A percentile compares a stretch with the other conserved stretches of the same genome.
Conservation (phyloP, 805 yeast species). For the Novakomyces olei region DNA sequence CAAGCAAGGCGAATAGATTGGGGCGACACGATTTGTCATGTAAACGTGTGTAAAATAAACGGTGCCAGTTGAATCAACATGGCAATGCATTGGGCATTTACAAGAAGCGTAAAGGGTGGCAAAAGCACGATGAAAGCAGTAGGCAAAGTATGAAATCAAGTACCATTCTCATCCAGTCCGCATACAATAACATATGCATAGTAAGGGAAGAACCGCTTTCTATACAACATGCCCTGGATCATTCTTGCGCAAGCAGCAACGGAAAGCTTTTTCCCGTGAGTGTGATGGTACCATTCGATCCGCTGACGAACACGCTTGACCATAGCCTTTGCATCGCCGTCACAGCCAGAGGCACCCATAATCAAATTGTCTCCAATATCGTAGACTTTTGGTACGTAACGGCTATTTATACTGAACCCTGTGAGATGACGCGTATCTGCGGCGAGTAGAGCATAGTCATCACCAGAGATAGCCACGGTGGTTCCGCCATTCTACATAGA, state of each 20-base stretch:
- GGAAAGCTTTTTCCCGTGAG: slow-evolving; percentile 44
- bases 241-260: slow-evolving; percentile 67
- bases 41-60: too few relatives aligned
- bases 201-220: slow-evolving; percentile 89
- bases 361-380: slow-evolving; percentile 71
- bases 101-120: too few relatives aligned
- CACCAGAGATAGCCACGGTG: slow-evolving; percentile 90
- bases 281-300: slow-evolving; percentile 70
- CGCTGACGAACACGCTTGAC: slow-evolving; percentile 48
- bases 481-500: slow-evolving; percentile 77
- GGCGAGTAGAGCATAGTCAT: slow-evolving; percentile 88
- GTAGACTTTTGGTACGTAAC: slow-evolving; percentile 77
- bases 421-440: slow-evolving; percentile 96
- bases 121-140: too few relatives aligned
- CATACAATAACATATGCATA: slow-evolving; percentile 89
- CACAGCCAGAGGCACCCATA: slow-evolving; percentile 85
- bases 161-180: slow-evolving; percentile 73
- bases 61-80: too few relatives aligned
- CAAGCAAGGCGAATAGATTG: too few relatives aligned
- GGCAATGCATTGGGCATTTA: too few relatives aligned
- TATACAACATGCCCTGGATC: slow-evolving; percentile 72
- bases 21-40: too few relatives aligned
- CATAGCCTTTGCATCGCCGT: slow-evolving; percentile 82
- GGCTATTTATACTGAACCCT: slow-evolving; percentile 81
- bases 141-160: too few relatives aligned